Percentiles rank a stretch among this genome's conserved stretches.
These are phyloP conservation scores for Camellia sinensis DNA, from an alignment of 148 eudicot species.

Conservation along the genomic window DNA sequence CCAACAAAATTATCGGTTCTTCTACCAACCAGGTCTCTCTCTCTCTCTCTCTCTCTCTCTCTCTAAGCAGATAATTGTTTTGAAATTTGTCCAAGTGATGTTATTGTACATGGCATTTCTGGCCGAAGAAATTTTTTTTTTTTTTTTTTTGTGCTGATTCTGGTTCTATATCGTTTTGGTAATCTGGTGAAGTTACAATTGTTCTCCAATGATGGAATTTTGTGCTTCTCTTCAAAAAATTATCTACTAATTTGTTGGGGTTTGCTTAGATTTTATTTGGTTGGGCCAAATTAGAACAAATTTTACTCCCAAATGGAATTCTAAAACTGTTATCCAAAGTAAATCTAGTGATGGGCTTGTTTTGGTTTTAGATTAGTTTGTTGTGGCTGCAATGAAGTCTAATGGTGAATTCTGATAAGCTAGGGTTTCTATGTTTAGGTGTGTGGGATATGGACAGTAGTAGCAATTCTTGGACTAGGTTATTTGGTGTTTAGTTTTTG, in stretches of 20 bases:
- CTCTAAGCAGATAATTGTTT: background rate
- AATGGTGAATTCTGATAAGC: too few relatives aligned
- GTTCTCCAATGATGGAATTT: background rate
- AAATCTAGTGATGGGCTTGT: background rate
- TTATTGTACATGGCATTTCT: background rate
- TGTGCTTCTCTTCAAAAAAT: background rate
- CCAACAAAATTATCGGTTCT: conserved; percentile 71
- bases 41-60: background rate
- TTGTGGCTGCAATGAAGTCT: background rate
- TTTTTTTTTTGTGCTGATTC: background rate
- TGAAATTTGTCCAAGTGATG: background rate
- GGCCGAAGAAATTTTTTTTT: background rate
- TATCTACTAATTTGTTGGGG: background rate
- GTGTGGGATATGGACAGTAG: too few relatives aligned
- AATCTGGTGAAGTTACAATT: background rate
- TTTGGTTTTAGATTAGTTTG: background rate
- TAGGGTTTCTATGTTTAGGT: too few relatives aligned
- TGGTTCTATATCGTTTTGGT: too few relatives aligned
- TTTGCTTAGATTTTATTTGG: background rate
- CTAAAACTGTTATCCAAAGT: background rate
- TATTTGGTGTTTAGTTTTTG: too few relatives aligned
- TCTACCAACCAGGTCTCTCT: conserved; percentile 68
- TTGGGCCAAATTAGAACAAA: background rate
- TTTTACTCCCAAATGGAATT: background rate
- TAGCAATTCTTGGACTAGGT: too few relatives aligned